Evolutionary conservation across 2,329 filamentous ascomycete species (phyloP), one percentile per base, ranked within the genome.

Genomic region (Phoma sp.): DNA sequence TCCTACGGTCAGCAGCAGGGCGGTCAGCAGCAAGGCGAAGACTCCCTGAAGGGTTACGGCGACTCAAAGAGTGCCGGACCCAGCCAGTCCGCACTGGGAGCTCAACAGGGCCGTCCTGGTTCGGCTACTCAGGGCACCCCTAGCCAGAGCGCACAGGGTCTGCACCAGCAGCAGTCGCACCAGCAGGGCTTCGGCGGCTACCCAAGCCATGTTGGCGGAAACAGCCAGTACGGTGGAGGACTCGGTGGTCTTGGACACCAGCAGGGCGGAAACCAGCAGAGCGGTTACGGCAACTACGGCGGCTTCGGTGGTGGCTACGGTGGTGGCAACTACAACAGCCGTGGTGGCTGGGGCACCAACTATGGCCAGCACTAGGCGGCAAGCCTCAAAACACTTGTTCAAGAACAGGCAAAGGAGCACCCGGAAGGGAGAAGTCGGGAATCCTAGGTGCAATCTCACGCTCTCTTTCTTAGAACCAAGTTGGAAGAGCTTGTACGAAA

Each of bases 111-210:
- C 60, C 83, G 86, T 57, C 85, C 86, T 35, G 84, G 83, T 37
- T 87, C 85, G 33, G 84, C 85, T 7, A 82, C 83, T 27, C 87
- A 86, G 74, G 86, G 78, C 65, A 79, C 78, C 23, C 80, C 78
- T 35, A 79, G 80, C 39, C 81, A 83, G 65, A 77, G 78, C 51
- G 72, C 70, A 68, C 83, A 84, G 65, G 75, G 79, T 27, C 74
- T 83, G 42, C 82, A 83, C 41, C 80, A 83, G 46, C 80, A 83
- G 45, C 82, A 83, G 69, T 79, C 77, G 27, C 81, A 83, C 45
- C 83, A 86, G 67, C 82, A 83, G 68, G 80, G 78, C 40, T 86
- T 84, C 60, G 81, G 82, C 47, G 80, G 78, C 39, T 86, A 86
- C 59, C 81, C 82, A 27, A 74, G 77, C 52, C 79, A 82, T 47